Base-by-base conservation (phyloP, 495 filamentous ascomycete genomes). In the Hypoxylon cercidicola region DNA sequence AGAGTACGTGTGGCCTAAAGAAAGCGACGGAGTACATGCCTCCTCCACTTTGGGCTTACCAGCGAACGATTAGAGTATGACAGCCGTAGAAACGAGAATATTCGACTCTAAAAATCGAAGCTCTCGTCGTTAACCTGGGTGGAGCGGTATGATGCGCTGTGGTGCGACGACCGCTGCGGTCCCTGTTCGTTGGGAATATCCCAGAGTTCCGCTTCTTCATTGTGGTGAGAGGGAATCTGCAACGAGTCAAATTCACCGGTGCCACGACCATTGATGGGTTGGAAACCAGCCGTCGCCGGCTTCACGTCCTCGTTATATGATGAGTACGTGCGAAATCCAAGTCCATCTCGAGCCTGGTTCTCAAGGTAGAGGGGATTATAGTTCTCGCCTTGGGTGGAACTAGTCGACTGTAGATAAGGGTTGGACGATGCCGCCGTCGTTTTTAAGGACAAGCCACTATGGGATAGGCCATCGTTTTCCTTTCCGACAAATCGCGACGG, bases 281-380 rank as follows among this genome's bases (percentile, higher is more conserved):
- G 58, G 53, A 75, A 75, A n/a, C 54, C 43, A 25, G 68, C 48
- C 1, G 52, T 57, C 20, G 69, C 4, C 4, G 74, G 39, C 55
- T 77, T 79, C 30, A 62, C 37, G 13, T 77, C 73, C 25, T 61
- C 69, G 15, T 72, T 71, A 39, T 75, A 76, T 20, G 37, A 63
- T 1, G 56, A 8, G 49, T 74, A 77, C 50, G 62, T 54, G 49
- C 72, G 76, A 28, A 74, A 72, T 19, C 71, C 63, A 39, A 76
- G 70, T n/a, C 71, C 72, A 15, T 68, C 61, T 46, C 71, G 66
- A 20, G 69, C 59, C 35, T 77, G 75, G 47, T 7, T 28, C 25
- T 28, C 25, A 28, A 74, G 71, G 58, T 69, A 81, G 15, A 84
- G 72, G 1, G 81, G 81, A 48, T 84, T 83, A 44, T 75, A 74